A percentile compares a stretch with the other conserved stretches of the same genome.
Conservation (phyloP, 345 rosid genomes). For the Ailanthus altissimus region DNA sequence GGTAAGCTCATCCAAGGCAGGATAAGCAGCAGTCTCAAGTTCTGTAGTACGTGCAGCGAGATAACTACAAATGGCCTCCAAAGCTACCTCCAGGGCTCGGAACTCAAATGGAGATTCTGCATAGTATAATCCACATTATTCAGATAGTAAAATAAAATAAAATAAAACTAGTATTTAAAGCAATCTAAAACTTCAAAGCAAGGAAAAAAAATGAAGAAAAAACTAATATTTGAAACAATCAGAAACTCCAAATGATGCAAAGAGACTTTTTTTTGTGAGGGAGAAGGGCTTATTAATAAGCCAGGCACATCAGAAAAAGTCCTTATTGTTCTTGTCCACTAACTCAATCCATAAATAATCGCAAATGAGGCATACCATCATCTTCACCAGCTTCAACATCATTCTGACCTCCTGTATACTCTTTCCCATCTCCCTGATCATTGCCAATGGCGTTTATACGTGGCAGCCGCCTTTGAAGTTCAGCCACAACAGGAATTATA, state of each 20-base stretch:
- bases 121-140: conserved; percentile 29
- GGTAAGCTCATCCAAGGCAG: conserved; percentile 95
- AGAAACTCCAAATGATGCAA: not conserved
- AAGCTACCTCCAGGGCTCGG: conserved; percentile 85
- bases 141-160: not conserved
- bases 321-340: no score
- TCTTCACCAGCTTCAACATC: conserved; percentile 83
- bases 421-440: conserved; percentile 56
- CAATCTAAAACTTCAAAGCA: not conserved
- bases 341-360: not conserved
- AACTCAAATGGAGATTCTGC: conserved; percentile 87
- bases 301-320: not conserved
- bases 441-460: conserved; percentile 32
- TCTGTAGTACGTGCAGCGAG: conserved; percentile 90
- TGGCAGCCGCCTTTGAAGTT: conserved; percentile 82
- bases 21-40: conserved; percentile 88
- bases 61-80: conserved; percentile 95
- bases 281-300: not conserved
- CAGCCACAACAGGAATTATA: conserved; percentile 86
- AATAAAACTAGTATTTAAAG: not conserved
- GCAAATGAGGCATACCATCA: conserved; percentile 60
- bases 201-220: not conserved
- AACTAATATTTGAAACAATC: not conserved
- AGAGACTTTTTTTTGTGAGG: not conserved
- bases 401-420: conserved; percentile 41